Percentiles rank a stretch among this genome's conserved stretches.
Conservation (phyloP, 176 grass and related monocot genomes). For the Musa itinerans region DNA sequence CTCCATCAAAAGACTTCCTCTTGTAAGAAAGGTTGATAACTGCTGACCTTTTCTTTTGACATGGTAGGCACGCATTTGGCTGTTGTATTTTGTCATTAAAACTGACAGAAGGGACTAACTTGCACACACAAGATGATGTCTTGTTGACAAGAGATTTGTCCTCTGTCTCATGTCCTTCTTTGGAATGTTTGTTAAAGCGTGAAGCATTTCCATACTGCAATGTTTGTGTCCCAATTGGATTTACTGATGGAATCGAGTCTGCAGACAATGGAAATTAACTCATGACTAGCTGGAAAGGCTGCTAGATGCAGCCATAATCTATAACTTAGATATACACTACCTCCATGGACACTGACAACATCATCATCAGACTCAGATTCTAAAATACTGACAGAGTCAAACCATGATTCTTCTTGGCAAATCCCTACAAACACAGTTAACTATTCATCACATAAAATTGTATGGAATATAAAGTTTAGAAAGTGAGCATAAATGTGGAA, state of each 20-base stretch:
- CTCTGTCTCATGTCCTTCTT: conserved; percentile 48
- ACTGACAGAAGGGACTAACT: conserved; percentile 66
- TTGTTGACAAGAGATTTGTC: conserved; percentile 43
- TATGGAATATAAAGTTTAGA: too few species aligned
- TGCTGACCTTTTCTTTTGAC: conserved; percentile 62
- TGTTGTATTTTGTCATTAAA: conserved; percentile 69
- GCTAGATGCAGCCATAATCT: conserved; percentile 1
- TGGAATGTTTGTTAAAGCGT: conserved; percentile 45
- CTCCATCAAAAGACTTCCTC: conserved; percentile 58
- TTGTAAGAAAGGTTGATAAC: conserved; percentile 75
- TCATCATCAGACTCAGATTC: conserved; percentile 89
- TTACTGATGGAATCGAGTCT: conserved; percentile 28
- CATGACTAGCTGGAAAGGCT: background rate
- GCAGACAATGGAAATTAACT: conserved; percentile 9
- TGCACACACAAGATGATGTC: conserved; percentile 41
- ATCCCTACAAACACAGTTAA: conserved; percentile 11
- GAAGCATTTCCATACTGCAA: conserved; percentile 44
- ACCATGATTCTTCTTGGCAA: conserved; percentile 93
- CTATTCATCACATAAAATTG: too few species aligned
- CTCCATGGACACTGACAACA: conserved; percentile 70
- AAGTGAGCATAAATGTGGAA: too few species aligned
- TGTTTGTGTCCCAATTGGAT: conserved; percentile 36
- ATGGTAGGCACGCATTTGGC: conserved; percentile 35
- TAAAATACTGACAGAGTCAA: conserved; percentile 80
- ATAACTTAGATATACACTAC: conserved; percentile 13